A percentile compares a stretch with the other conserved stretches of the same genome.
These are phyloP conservation scores for Camellia japonica DNA, from an alignment of 148 eudicot genomes.

Conservation along the genomic window DNA sequence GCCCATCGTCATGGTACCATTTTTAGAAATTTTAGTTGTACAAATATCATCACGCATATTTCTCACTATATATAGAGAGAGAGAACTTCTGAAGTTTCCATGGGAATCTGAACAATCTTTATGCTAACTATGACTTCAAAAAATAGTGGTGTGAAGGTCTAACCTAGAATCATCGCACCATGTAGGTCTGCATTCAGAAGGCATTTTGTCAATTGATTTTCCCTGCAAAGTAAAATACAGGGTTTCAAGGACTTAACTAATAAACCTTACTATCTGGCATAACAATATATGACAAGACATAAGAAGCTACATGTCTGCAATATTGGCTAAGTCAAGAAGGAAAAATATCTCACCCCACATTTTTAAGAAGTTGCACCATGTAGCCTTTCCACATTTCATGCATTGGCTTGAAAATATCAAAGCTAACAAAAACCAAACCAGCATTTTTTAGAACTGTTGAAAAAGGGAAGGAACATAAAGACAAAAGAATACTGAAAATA, in stretches of 20 bases:
- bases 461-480: not conserved
- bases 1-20: not conserved
- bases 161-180: slow-evolving; percentile 82
- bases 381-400: slow-evolving; percentile 78
- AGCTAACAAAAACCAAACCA: slow-evolving; percentile 34
- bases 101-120: not conserved
- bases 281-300: not conserved
- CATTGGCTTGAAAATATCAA: slow-evolving; percentile 60
- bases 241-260: too few species aligned
- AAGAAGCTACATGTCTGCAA: slow-evolving; percentile 17
- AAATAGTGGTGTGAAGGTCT: not conserved
- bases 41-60: not conserved
- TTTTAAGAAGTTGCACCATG: slow-evolving; percentile 53
- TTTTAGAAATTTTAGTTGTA: not conserved
- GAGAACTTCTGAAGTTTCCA: slow-evolving; percentile 4
- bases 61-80: not conserved
- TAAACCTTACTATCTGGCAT: not conserved
- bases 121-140: not conserved
- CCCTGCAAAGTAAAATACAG: slow-evolving; percentile 41
- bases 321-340: slow-evolving; percentile 7
- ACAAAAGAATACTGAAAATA: not conserved
- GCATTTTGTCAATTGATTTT: slow-evolving; percentile 60
- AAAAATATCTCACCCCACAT: slow-evolving; percentile 45
- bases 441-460: not conserved
- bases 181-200: slow-evolving; percentile 81